Conservation (phyloP, 2,329 filamentous ascomycete genomes). For the Neoascochyta sp. region DNA sequence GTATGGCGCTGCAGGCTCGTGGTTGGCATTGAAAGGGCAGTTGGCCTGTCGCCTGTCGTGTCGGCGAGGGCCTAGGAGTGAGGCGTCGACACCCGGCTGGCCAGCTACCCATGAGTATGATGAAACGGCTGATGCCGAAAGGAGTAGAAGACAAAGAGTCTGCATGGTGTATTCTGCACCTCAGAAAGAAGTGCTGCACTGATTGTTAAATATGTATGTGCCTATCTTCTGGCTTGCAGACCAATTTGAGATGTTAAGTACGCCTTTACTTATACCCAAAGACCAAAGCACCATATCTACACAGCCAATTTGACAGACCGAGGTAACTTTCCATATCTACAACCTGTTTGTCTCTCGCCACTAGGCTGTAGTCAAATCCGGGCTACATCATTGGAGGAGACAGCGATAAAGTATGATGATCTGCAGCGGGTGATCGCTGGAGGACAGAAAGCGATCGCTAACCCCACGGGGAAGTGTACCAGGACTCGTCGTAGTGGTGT, state of each 20-base stretch:
- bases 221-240: conserved; percentile 1
- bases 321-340: conserved; percentile 3
- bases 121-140: conserved; percentile 13
- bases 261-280: conserved; percentile 8
- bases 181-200: conserved; percentile 1
- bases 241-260: background rate
- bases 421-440: conserved; percentile 7
- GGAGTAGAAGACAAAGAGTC: conserved; percentile 13
- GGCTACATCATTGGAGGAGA: conserved; percentile 3
- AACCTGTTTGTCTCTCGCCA: background rate
- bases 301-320: conserved; percentile 2
- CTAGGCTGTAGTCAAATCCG: conserved; percentile 4
- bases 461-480: conserved; percentile 3
- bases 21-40: conserved; percentile 24
- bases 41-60: conserved; percentile 12
- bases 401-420: background rate
- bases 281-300: too few species aligned
- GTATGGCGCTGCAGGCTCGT: conserved; percentile 19
- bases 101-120: conserved; percentile 19
- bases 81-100: conserved; percentile 17
- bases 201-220: background rate
- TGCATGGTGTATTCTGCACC: conserved; percentile 11
- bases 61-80: conserved; percentile 9
- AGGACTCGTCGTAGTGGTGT: conserved; percentile 1
- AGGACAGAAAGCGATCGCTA: conserved; percentile 3